These are phyloP conservation scores for Suillus luteus DNA, from an alignment of 768 basidiomycete species.

Conservation along the genomic window DNA sequence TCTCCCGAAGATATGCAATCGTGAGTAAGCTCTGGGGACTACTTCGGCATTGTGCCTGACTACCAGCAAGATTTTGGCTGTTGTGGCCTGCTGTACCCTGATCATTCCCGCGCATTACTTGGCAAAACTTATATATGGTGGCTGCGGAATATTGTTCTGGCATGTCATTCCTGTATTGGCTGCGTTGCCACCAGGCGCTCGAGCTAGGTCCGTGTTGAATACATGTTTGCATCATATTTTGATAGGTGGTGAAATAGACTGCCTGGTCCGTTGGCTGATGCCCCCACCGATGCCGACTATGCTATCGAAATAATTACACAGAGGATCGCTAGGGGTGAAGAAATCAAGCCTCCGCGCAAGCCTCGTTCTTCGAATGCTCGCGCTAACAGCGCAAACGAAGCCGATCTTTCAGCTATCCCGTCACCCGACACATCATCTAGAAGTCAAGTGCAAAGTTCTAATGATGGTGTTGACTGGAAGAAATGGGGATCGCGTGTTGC, in stretches of 20 bases:
- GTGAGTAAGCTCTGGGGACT: constrained; percentile 35
- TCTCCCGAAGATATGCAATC: constrained; percentile 49
- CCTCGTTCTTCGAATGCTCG: constrained; percentile 22
- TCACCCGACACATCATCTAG: background rate
- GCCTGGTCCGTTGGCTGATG: constrained; percentile 48
- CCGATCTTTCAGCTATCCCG: background rate
- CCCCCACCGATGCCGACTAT: constrained; percentile 69
- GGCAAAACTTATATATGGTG: constrained; percentile 47
- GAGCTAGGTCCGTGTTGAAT: constrained; percentile 42
- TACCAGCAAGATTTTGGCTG: constrained; percentile 37
- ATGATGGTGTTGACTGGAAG: constrained; percentile 48
- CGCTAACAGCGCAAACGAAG: constrained; percentile 19
- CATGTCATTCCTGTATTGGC: constrained; percentile 59
- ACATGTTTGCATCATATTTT: background rate
- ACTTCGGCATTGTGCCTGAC: constrained; percentile 12
- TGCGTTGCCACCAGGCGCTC: constrained; percentile 48
- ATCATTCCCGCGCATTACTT: constrained; percentile 53
- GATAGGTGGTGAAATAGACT: constrained; percentile 35
- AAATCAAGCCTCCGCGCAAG: constrained; percentile 40
- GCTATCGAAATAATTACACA: constrained; percentile 69
- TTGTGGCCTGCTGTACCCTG: constrained; percentile 40
- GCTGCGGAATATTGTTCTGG: constrained; percentile 60
- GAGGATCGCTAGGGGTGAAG: constrained; percentile 57
- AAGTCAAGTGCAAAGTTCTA: constrained; percentile 8
- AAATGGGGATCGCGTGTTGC: constrained; percentile 55